Percentiles rank a stretch among this genome's conserved stretches.
phyloP scores from a whole-genome alignment of 495 filamentous ascomycete species.

The Aspergillus carlsbadensis region DNA sequence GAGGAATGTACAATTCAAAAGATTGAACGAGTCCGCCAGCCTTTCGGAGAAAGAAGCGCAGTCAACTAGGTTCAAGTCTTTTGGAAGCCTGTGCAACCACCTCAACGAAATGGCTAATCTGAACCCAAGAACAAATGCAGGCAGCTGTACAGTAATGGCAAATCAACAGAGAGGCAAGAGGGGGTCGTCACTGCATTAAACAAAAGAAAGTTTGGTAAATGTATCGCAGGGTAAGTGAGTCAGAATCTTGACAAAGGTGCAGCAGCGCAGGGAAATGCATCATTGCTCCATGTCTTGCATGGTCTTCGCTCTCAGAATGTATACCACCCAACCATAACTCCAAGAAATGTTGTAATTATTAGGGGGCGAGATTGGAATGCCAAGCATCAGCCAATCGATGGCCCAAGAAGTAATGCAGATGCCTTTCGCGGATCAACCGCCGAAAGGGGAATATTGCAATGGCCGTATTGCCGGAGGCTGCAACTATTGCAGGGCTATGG shows the following conservation, averaged over 20 bases:
- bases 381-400: conserved; percentile 7
- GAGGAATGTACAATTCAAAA: conserved; percentile 17
- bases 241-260: conserved; percentile 6
- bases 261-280: conserved; percentile 23
- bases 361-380: conserved; percentile 12
- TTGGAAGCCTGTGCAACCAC: conserved; percentile 2
- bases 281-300: conserved; percentile 22
- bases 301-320: conserved; percentile 19
- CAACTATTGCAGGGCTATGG: neutral
- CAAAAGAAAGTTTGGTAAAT: conserved; percentile 33
- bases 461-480: neutral
- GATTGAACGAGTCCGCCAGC: conserved; percentile 7
- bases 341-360: conserved; percentile 24
- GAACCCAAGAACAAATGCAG: conserved; percentile 25
- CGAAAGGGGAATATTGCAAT: conserved; percentile 10
- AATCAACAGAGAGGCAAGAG: conserved; percentile 17
- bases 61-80: conserved; percentile 7
- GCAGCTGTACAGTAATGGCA: conserved; percentile 37
- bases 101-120: conserved; percentile 7
- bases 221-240: conserved; percentile 7
- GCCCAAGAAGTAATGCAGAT: conserved; percentile 4
- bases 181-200: conserved; percentile 34
- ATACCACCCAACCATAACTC: conserved; percentile 22
- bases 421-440: conserved; percentile 23
- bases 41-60: conserved; percentile 6